These are phyloP conservation scores for Thelonectria discophora DNA, from an alignment of 2,329 filamentous ascomycete species.

Conservation along the genomic window DNA sequence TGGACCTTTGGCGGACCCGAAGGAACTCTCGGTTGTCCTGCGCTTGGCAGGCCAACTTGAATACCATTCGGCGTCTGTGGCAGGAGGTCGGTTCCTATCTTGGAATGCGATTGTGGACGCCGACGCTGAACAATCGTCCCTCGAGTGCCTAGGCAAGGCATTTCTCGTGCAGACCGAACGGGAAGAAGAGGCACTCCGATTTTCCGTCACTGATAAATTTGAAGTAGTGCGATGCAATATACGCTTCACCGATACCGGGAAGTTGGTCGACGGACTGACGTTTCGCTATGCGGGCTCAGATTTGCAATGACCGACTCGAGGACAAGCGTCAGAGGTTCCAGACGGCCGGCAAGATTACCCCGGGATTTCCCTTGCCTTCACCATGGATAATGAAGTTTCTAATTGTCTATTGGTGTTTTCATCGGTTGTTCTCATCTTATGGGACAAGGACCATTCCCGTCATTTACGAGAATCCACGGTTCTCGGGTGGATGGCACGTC, in stretches of 20 bases:
- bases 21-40: conserved; percentile 16
- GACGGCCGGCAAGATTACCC: conserved; percentile 8
- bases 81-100: conserved; percentile 14
- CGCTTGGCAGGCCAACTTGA: background rate
- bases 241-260: conserved; percentile 6
- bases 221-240: conserved; percentile 26
- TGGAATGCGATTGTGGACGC: conserved; percentile 21
- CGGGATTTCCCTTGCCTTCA: conserved; percentile 6
- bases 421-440: background rate
- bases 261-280: conserved; percentile 16
- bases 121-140: background rate
- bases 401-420: background rate
- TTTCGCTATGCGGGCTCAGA: conserved; percentile 18
- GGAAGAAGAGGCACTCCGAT: conserved; percentile 24
- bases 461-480: conserved; percentile 3
- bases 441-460: background rate
- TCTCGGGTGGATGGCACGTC: conserved; percentile 6
- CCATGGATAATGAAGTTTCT: background rate
- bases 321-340: background rate
- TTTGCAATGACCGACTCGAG: conserved; percentile 2
- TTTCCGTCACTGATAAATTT: conserved; percentile 26
- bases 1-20: conserved; percentile 15
- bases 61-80: conserved; percentile 9
- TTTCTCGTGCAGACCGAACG: conserved; percentile 13
- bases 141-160: conserved; percentile 13